phyloP scores from a whole-genome alignment of 2,329 filamentous ascomycete genomes.

The Fusarium devonianum region DNA sequence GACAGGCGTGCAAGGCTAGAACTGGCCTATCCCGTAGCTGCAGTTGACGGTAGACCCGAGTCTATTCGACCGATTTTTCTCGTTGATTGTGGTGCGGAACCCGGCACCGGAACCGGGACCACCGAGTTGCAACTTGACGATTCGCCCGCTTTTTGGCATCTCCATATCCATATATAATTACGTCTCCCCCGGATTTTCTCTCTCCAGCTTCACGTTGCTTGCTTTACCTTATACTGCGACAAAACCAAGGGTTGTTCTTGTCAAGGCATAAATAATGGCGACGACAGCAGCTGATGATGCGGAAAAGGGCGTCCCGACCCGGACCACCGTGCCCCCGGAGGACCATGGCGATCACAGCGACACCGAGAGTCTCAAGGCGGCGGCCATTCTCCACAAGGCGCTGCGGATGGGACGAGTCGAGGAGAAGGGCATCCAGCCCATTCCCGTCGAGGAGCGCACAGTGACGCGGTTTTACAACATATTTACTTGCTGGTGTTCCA shows the following conservation, averaged over 20 bases:
- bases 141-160: constrained; percentile 2
- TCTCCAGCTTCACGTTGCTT: neutral
- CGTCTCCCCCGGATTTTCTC: neutral
- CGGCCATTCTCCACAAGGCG: constrained; percentile 44
- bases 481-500: constrained; percentile 58
- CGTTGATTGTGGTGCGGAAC: constrained; percentile 18
- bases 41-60: constrained; percentile 16
- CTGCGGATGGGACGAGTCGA: constrained; percentile 52
- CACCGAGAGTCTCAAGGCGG: constrained; percentile 37
- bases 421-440: constrained; percentile 53
- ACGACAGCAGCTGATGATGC: constrained; percentile 18
- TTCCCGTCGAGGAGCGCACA: constrained; percentile 51
- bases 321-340: constrained; percentile 24
- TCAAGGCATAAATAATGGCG: constrained; percentile 1
- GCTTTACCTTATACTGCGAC: neutral
- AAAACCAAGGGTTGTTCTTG: too few species aligned
- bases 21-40: too few species aligned
- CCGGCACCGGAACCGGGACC: constrained; percentile 18
- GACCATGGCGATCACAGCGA: constrained; percentile 41
- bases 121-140: constrained; percentile 20
- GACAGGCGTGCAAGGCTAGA: neutral
- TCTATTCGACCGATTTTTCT: constrained; percentile 23
- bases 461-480: constrained; percentile 52
- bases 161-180: constrained; percentile 2
- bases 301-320: constrained; percentile 26